A percentile compares a stretch with the other conserved stretches of the same genome.
phyloP scores from a whole-genome alignment of 179 eudicot genomes.

The Spergularia azorica region DNA sequence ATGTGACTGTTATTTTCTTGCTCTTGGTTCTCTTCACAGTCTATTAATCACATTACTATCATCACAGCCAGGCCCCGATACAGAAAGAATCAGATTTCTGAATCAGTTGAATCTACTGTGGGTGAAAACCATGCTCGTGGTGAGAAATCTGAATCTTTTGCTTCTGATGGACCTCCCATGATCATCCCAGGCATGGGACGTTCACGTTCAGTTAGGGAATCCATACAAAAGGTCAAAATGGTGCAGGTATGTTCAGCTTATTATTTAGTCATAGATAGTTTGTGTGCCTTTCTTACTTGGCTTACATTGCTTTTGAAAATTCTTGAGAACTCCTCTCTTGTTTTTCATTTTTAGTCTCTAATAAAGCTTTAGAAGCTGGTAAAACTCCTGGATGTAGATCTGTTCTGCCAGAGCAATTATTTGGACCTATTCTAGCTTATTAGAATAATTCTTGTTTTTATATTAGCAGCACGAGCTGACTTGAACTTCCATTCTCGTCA shows the following conservation, averaged over 20 bases:
- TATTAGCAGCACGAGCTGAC: too few relatives aligned
- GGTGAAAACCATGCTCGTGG: slow-evolving; percentile 34
- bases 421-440: too few relatives aligned
- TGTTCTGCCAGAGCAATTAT: background rate
- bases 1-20: background rate
- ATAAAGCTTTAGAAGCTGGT: too few relatives aligned
- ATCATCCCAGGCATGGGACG: slow-evolving; percentile 65
- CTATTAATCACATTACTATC: slow-evolving; percentile 11
- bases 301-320: background rate
- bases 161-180: slow-evolving; percentile 52
- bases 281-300: background rate
- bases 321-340: background rate
- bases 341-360: background rate
- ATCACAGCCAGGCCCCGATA: slow-evolving; percentile 70
- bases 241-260: slow-evolving; percentile 61
- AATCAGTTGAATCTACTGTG: slow-evolving; percentile 51
- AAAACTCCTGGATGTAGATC: background rate
- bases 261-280: background rate
- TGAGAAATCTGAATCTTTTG: slow-evolving; percentile 31
- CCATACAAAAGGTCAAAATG: slow-evolving; percentile 84
- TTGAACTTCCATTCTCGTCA: too few relatives aligned
- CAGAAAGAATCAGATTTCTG: slow-evolving; percentile 54
- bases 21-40: background rate
- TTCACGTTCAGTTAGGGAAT: slow-evolving; percentile 74
- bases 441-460: background rate